Base-by-base conservation (phyloP, 2,329 filamentous ascomycete species). In the Penicillium italicum region DNA sequence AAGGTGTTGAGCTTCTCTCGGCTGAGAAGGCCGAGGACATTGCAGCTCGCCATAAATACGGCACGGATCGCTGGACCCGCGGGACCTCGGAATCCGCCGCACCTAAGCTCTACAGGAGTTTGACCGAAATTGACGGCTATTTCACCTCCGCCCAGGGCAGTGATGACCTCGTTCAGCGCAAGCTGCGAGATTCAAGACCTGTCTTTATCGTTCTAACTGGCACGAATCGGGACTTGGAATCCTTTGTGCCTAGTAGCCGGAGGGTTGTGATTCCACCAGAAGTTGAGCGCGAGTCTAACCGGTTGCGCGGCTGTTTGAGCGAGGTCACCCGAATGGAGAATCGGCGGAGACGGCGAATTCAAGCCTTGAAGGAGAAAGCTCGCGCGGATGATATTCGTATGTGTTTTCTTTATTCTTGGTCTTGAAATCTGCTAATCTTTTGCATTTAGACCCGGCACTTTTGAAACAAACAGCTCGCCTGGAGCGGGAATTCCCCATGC, bases 11-110 rank as follows among this genome's bases (percentile, higher is more conserved):
- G 14, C 80, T 94, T 1, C 76, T 99, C 1, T 82, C 85, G 1
- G 84, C 88, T 0, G 94, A 99, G 73, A 86, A 88, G 56, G 86
- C 88, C 16, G 93, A 97, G 68, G 93, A 99, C 63, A 84, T 90
- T 56, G 81, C 83, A 20, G 79, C 92, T 9, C 84, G 90, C 18
- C 78, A 80, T 53, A 93, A 87, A 68, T 92, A 91, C 67, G 94
- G 94, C 22, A 97, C 92, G 0, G 89, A 92, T 56, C 82, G 90
- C 58, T 99, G 94, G 94, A 75, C 76, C 14, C 84, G 93, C 26
- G 81, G 83, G 0, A 79, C 87, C 20, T 90, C 90, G 5, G 82
- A 85, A 33, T 78, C 80, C 18, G 92, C 93, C 24, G 83, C 86
- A 12, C 76, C 73, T 4, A 91, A 91, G 69, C 79, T 96, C 1